Conservation (phyloP, 495 filamentous ascomycete genomes). For the Staphylotrichum longicolle region DNA sequence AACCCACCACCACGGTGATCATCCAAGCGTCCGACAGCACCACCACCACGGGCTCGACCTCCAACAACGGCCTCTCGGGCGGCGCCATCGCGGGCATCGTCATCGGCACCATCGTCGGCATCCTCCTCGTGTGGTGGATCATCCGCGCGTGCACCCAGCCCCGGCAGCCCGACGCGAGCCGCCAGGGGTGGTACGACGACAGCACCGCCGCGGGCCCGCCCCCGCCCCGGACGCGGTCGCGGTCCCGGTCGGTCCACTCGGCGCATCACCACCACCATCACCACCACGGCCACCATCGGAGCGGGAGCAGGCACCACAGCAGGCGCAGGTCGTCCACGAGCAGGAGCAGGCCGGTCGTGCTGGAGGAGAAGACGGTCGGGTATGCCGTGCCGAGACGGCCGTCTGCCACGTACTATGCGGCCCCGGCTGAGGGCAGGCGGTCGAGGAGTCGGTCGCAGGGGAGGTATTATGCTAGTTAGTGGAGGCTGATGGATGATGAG, state of each 20-base stretch:
- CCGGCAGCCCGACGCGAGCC: constrained; percentile 17
- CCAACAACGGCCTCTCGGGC: constrained; percentile 15
- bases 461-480: constrained; percentile 24
- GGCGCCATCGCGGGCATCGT: constrained; percentile 35
- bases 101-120: constrained; percentile 30
- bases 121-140: constrained; percentile 31
- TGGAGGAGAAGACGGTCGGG: constrained; percentile 16
- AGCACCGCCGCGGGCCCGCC: neutral
- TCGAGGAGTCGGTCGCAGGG: constrained; percentile 24
- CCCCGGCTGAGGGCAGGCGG: constrained; percentile 8
- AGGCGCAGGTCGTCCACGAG: constrained; percentile 11
- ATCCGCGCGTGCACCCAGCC: constrained; percentile 19
- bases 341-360: constrained; percentile 19
- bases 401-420: constrained; percentile 20
- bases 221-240: constrained; percentile 8
- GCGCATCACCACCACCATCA: constrained; percentile 25
- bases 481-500: neutral
- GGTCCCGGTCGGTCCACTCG: constrained; percentile 15
- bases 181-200: constrained; percentile 34
- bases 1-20: constrained; percentile 22
- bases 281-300: constrained; percentile 4
- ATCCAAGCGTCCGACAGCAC: constrained; percentile 7
- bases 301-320: constrained; percentile 4
- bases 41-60: neutral
- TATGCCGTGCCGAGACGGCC: constrained; percentile 18